Evolutionary conservation across 805 yeast species (phyloP).

Genomic region (Myxozyma geophila): DNA sequence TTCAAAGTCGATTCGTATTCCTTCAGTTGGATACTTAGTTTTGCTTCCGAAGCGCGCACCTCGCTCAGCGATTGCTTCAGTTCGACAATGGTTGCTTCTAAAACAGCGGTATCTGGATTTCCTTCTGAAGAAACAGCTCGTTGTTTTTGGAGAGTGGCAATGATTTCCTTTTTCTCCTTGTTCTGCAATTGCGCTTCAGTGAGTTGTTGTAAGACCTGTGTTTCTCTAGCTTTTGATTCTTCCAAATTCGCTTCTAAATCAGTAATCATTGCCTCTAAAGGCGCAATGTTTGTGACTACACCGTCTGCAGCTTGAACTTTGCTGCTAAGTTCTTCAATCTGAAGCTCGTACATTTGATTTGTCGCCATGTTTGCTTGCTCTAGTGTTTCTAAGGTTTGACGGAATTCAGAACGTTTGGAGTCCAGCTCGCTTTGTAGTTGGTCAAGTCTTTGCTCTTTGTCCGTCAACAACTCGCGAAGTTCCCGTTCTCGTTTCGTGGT

Average conservation of each 20-base stretch:
- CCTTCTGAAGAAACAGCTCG: constrained; percentile 23
- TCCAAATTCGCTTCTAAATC: constrained; percentile 39
- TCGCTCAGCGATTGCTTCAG: constrained; percentile 37
- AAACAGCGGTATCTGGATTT: constrained; percentile 37
- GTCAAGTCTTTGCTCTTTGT: constrained; percentile 42
- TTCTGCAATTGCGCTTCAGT: constrained; percentile 30
- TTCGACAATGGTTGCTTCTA: constrained; percentile 38
- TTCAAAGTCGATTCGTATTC: constrained; percentile 37
- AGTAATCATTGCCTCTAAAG: constrained; percentile 39
- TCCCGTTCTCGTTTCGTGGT: constrained; percentile 39
- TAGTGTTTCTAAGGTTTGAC: constrained; percentile 40
- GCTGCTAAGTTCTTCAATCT: constrained; percentile 27
- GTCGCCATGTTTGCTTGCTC: constrained; percentile 31
- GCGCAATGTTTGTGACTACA: constrained; percentile 38
- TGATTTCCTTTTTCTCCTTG: constrained; percentile 34
- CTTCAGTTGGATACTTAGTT: neutral
- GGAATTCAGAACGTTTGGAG: constrained; percentile 43
- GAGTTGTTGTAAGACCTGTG: neutral
- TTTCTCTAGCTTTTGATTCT: constrained; percentile 38
- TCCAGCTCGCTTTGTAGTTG: constrained; percentile 41
- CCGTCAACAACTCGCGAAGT: constrained; percentile 39
- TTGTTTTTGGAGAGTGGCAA: constrained; percentile 19
- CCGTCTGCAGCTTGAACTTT: constrained; percentile 37
- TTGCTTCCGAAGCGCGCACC: neutral
- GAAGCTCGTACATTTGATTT: constrained; percentile 30